phyloP scores from a whole-genome alignment of 495 filamentous ascomycete genomes.

The Neohortaea acidophila region DNA sequence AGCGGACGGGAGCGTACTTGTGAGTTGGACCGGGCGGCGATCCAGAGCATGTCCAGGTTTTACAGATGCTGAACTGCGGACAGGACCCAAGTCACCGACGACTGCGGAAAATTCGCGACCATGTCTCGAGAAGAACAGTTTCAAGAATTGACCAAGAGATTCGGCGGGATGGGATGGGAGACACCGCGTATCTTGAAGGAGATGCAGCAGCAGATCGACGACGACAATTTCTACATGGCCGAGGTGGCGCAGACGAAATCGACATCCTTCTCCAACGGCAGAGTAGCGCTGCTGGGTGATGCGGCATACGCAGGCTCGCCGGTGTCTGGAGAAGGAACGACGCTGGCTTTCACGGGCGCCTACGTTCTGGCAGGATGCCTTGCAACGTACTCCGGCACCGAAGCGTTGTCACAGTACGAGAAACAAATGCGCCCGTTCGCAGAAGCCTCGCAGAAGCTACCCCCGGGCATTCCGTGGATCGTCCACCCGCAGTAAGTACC shows the following conservation, averaged over 20 bases:
- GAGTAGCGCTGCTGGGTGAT: conserved; percentile 23
- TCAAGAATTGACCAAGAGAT: neutral
- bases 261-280: conserved; percentile 14
- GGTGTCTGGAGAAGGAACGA: conserved; percentile 22
- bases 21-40: no score
- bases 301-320: conserved; percentile 19
- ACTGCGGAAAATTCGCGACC: conserved; percentile 1
- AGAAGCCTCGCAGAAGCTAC: conserved; percentile 5
- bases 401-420: conserved; percentile 11
- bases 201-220: conserved; percentile 1
- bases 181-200: conserved; percentile 2
- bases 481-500: conserved; percentile 9
- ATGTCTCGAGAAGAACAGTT: conserved; percentile 4
- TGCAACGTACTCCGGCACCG: conserved; percentile 5
- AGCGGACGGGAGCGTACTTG: no score
- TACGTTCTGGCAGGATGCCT: conserved; percentile 26
- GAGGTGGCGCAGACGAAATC: conserved; percentile 18
- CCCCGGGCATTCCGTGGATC: conserved; percentile 9
- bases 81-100: neutral
- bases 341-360: conserved; percentile 18
- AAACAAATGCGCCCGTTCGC: conserved; percentile 12
- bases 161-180: conserved; percentile 11
- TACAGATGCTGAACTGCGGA: no score
- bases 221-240: conserved; percentile 12
- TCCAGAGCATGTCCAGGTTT: no score